Conservation (phyloP, 176 grass and related monocot genomes). For the Avena sativa region DNA sequence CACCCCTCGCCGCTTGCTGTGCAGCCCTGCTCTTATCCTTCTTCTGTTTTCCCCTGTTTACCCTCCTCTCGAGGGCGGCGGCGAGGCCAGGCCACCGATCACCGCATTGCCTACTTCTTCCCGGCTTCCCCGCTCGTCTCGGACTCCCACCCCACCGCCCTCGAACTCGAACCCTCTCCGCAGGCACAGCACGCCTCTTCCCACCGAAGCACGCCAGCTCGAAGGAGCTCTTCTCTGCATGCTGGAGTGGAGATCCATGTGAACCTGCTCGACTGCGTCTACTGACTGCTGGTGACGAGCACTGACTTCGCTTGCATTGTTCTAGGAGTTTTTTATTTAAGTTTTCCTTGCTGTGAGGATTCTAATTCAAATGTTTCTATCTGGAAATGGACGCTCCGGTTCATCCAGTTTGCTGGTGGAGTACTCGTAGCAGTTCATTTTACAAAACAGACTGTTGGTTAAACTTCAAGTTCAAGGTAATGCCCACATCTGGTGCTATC, state of each 20-base stretch:
- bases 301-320: neutral
- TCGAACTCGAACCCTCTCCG: neutral
- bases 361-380: neutral
- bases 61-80: neutral
- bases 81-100: conserved; percentile 1
- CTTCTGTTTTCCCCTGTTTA: neutral
- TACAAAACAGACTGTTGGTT: neutral
- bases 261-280: neutral
- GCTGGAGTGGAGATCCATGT: neutral
- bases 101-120: conserved; percentile 6
- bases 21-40: conserved; percentile 9
- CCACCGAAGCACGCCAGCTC: neutral
- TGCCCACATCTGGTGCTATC: neutral
- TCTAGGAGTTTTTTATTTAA: neutral
- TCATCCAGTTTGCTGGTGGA: neutral
- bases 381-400: neutral
- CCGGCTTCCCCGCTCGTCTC: neutral
- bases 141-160: too few species aligned
- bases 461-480: neutral
- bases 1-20: neutral
- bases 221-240: neutral
- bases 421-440: neutral
- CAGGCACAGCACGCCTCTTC: neutral
- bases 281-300: neutral
- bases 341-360: neutral